Evolutionary conservation across 208 protist species (phyloP).

Genomic region (Wallacemonas sp.): DNA sequence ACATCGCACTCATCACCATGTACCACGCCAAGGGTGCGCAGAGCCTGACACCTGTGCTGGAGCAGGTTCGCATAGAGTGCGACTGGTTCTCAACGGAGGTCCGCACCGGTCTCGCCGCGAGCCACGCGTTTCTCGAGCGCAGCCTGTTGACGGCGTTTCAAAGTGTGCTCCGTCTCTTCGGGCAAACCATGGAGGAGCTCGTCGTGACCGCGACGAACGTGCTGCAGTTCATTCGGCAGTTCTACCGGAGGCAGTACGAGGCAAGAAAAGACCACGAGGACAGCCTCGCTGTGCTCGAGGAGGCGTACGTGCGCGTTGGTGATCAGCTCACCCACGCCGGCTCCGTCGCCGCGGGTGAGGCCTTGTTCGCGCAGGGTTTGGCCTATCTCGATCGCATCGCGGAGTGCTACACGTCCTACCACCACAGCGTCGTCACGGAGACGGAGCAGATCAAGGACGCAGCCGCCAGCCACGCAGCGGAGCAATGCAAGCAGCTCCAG

Average conservation of each 20-base stretch:
- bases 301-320: conserved; percentile 34
- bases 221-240: conserved; percentile 48
- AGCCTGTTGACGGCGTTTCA: conserved; percentile 31
- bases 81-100: conserved; percentile 65
- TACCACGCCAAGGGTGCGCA: conserved; percentile 17
- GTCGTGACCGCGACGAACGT: conserved; percentile 26
- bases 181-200: conserved; percentile 57
- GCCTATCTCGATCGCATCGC: conserved; percentile 59
- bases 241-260: conserved; percentile 58
- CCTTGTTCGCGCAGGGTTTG: conserved; percentile 62
- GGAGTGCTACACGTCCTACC: conserved; percentile 50
- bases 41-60: conserved; percentile 24
- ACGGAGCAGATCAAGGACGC: conserved; percentile 23
- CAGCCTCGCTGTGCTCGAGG: conserved; percentile 46
- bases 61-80: conserved; percentile 49
- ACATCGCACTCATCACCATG: conserved; percentile 23
- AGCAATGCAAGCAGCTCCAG: conserved; percentile 26
- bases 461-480: conserved; percentile 20
- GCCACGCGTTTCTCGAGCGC: conserved; percentile 47
- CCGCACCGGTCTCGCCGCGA: conserved; percentile 29
- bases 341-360: conserved; percentile 47
- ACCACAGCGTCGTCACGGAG: conserved; percentile 39
- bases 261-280: conserved; percentile 71
- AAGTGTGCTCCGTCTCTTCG: conserved; percentile 65
- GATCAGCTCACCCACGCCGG: conserved; percentile 45